Percentiles rank a stretch among this genome's conserved stretches.
Evolutionary conservation across 148 eudicot species (phyloP).

Genomic region (Silene conica): DNA sequence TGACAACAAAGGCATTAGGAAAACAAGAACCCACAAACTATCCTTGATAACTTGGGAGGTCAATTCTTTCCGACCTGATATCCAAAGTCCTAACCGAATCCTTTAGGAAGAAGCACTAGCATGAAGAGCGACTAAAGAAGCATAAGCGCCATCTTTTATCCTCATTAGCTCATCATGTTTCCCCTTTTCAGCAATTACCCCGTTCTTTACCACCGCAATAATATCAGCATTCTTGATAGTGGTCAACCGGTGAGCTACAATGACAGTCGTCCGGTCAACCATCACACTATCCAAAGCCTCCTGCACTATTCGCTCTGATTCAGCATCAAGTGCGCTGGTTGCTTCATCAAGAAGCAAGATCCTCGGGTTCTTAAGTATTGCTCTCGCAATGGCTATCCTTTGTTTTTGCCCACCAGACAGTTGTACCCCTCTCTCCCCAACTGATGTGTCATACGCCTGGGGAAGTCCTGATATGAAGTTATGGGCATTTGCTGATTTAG

Average conservation of each 20-base stretch:
- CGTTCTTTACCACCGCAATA: slow-evolving; percentile 67
- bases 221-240: slow-evolving; percentile 62
- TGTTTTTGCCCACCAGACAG: slow-evolving; percentile 88
- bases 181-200: slow-evolving; percentile 70
- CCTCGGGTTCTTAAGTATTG: slow-evolving; percentile 63
- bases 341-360: slow-evolving; percentile 80
- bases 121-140: slow-evolving; percentile 66
- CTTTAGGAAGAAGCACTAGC: slow-evolving; percentile 20
- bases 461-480: slow-evolving; percentile 67
- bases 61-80: no score
- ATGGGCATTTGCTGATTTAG: slow-evolving; percentile 71
- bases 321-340: slow-evolving; percentile 79
- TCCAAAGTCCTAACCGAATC: neutral
- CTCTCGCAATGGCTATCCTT: slow-evolving; percentile 73
- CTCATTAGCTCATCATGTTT: slow-evolving; percentile 61
- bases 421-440: slow-evolving; percentile 78
- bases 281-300: slow-evolving; percentile 72
- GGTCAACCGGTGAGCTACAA: slow-evolving; percentile 69
- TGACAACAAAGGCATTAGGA: no score
- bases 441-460: slow-evolving; percentile 61
- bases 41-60: no score
- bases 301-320: slow-evolving; percentile 71
- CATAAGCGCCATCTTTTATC: slow-evolving; percentile 56
- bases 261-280: slow-evolving; percentile 67
- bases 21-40: no score